Conservation (phyloP, 495 filamentous ascomycete genomes). For the Aspergillus biplanus region DNA sequence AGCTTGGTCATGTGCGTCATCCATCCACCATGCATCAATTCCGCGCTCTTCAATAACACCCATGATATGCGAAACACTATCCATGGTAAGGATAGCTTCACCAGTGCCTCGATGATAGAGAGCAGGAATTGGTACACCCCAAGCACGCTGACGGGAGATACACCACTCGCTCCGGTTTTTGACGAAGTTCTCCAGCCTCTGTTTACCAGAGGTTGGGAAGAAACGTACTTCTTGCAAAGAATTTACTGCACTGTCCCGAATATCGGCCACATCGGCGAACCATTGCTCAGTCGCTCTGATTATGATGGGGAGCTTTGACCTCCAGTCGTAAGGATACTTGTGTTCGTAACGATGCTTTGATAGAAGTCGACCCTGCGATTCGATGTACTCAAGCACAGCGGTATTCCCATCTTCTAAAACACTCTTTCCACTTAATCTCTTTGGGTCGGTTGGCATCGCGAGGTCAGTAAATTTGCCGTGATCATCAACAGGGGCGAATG, state of each 20-base stretch:
- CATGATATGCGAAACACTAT: conserved; percentile 85
- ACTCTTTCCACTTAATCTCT: conserved; percentile 59
- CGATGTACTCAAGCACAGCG: conserved; percentile 68
- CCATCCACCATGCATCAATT: conserved; percentile 92
- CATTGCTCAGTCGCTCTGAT: conserved; percentile 93
- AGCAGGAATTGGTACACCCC: conserved; percentile 95
- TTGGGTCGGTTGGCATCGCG: conserved; percentile 69
- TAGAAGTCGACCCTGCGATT: conserved; percentile 58
- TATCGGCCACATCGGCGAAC: conserved; percentile 88
- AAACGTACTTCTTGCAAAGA: conserved; percentile 75
- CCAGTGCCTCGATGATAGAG: conserved; percentile 71
- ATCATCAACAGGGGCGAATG: conserved; percentile 80
- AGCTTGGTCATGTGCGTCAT: conserved; percentile 67
- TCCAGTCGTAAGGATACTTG: conserved; percentile 98
- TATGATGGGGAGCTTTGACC: conserved; percentile 90
- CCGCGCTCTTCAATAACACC: conserved; percentile 73
- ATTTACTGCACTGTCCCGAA: conserved; percentile 71
- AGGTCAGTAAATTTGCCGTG: conserved; percentile 76
- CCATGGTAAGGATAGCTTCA: conserved; percentile 73
- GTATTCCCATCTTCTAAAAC: conserved; percentile 68
- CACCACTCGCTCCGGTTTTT: conserved; percentile 94
- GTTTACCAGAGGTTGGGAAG: conserved; percentile 70
- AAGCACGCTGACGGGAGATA: conserved; percentile 95
- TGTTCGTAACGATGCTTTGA: conserved; percentile 71
- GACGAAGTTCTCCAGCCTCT: conserved; percentile 80